Percentiles rank a stretch among this genome's conserved stretches.
phyloP scores from a whole-genome alignment of 306 rosid species.

The Elaeagnus macrophylla region DNA sequence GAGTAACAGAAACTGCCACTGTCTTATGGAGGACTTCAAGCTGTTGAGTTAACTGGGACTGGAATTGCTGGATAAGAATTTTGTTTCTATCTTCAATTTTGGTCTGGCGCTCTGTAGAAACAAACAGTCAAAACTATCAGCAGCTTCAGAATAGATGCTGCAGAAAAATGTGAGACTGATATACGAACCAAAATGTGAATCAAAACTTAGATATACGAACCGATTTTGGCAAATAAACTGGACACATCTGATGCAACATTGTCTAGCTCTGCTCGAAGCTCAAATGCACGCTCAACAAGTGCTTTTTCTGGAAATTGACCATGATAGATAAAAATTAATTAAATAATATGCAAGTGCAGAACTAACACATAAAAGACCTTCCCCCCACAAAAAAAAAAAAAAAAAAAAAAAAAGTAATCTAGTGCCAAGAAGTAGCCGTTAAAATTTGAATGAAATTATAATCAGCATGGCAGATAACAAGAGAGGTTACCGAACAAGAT shows the following conservation, averaged over 20 bases:
- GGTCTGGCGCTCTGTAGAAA: constrained; percentile 69
- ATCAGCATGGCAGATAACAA: too few species aligned
- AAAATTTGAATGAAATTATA: too few species aligned
- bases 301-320: constrained; percentile 56
- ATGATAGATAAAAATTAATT: neutral
- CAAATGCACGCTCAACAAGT: constrained; percentile 79
- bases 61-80: constrained; percentile 64
- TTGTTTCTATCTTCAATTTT: constrained; percentile 78
- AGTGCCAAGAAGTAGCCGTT: too few species aligned
- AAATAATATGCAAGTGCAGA: neutral
- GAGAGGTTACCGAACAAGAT: constrained; percentile 1
- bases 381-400: too few species aligned
- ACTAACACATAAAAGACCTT: neutral
- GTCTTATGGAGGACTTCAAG: constrained; percentile 91
- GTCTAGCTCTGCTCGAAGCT: constrained; percentile 85
- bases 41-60: constrained; percentile 76
- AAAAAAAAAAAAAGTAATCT: neutral
- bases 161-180: neutral
- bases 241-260: constrained; percentile 95
- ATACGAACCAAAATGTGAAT: too few species aligned
- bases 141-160: constrained; percentile 4
- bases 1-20: constrained; percentile 78
- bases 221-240: constrained; percentile 79
- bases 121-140: constrained; percentile 8
- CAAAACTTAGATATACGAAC: constrained; percentile 39